These are phyloP conservation scores for Colletotrichum viniferum DNA, from an alignment of 2,329 filamentous ascomycete species.

Conservation along the genomic window DNA sequence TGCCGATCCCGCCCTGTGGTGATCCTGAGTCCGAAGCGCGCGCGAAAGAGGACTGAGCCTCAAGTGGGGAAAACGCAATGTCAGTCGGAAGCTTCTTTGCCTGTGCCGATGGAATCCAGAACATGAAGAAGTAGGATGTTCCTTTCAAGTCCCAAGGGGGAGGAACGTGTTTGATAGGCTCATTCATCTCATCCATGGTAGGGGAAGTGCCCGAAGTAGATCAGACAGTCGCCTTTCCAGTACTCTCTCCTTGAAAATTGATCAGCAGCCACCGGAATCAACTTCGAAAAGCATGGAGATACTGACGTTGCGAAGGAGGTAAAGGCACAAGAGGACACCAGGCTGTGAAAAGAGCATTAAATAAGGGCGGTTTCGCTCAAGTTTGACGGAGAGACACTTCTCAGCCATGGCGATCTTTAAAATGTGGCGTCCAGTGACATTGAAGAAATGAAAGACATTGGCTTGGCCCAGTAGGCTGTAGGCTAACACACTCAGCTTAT, in stretches of 20 bases:
- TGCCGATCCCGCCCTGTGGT: conserved; percentile 47
- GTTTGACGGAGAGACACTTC: neutral
- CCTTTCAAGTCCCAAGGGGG: conserved; percentile 48
- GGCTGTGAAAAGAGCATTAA: neutral
- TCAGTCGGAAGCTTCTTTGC: conserved; percentile 32
- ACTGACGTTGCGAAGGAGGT: neutral
- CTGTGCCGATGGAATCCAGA: conserved; percentile 37
- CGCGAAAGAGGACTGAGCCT: conserved; percentile 43
- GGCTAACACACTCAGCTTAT: neutral
- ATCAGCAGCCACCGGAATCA: fast-evolving
- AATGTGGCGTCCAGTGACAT: neutral
- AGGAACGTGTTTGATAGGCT: neutral
- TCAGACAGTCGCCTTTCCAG: too few relatives aligned
- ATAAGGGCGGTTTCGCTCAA: neutral
- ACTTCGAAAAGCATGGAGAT: neutral
- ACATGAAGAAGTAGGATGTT: conserved; percentile 46
- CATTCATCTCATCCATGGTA: neutral
- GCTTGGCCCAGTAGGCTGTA: neutral
- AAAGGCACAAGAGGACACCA: neutral
- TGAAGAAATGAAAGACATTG: neutral
- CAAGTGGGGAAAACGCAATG: conserved; percentile 50
- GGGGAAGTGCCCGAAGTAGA: neutral
- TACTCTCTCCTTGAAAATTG: neutral
- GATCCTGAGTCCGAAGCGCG: conserved; percentile 35
- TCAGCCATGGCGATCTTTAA: neutral